A percentile compares a stretch with the other conserved stretches of the same genome.
phyloP scores from a whole-genome alignment of 2,329 filamentous ascomycete species.

The Reticulascus tulasneorum region DNA sequence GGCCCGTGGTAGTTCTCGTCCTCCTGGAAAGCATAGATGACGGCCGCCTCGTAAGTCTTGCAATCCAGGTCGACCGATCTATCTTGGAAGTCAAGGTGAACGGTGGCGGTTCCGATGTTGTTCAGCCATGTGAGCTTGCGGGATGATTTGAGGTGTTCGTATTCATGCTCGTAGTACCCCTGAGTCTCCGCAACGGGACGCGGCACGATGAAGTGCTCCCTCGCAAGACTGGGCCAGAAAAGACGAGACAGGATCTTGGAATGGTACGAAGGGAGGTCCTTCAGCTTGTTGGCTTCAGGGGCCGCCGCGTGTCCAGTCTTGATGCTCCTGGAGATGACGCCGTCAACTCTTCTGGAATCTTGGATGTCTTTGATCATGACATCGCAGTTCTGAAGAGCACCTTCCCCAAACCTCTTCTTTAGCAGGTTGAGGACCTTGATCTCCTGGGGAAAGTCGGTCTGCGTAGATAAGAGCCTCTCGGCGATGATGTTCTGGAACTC shows the following conservation, averaged over 20 bases:
- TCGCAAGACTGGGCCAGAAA: conserved; percentile 84
- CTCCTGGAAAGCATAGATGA: conserved; percentile 77
- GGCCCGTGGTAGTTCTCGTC: conserved; percentile 32
- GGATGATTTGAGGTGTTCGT: conserved; percentile 74
- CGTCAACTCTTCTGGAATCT: conserved; percentile 74
- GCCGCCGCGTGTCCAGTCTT: conserved; percentile 13
- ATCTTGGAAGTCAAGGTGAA: conserved; percentile 81
- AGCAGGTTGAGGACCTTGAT: conserved; percentile 80
- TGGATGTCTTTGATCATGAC: conserved; percentile 95
- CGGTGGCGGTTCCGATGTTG: conserved; percentile 71
- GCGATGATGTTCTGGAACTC: conserved; percentile 89
- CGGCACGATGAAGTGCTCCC: conserved; percentile 65
- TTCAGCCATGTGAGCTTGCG: conserved; percentile 88
- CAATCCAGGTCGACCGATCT: conserved; percentile 69
- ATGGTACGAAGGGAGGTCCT: conserved; percentile 49
- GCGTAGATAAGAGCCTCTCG: conserved; percentile 68
- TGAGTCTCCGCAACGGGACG: conserved; percentile 56
- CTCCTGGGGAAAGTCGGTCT: conserved; percentile 71
- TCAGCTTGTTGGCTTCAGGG: conserved; percentile 15
- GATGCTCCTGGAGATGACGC: conserved; percentile 51
- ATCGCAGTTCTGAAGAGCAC: conserved; percentile 84
- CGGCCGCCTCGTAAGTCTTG: conserved; percentile 79
- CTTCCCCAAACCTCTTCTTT: conserved; percentile 83
- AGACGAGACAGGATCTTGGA: conserved; percentile 86
- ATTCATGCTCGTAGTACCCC: conserved; percentile 67